Evolutionary conservation across 768 basidiomycete genomes (phyloP).

Genomic region (Aureoboletus auriporus): DNA sequence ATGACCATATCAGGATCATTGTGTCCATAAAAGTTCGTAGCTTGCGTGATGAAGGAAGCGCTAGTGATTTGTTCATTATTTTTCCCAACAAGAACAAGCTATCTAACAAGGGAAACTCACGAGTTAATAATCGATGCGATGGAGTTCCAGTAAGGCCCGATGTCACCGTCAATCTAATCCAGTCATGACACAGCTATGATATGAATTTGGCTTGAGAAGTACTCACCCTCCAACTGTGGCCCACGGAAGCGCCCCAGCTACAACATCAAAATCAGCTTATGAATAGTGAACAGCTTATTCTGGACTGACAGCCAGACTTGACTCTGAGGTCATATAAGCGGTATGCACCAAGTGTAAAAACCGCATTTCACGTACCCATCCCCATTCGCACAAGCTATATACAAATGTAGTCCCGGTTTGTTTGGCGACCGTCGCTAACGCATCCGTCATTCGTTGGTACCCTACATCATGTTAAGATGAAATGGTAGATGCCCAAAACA

Average conservation of each 20-base stretch:
- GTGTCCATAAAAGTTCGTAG: slow-evolving; percentile 59
- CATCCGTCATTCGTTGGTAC: slow-evolving; percentile 56
- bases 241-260: slow-evolving; percentile 34
- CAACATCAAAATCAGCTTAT: background rate
- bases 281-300: slow-evolving; percentile 17
- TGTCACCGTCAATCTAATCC: slow-evolving; percentile 14
- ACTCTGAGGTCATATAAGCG: slow-evolving; percentile 30
- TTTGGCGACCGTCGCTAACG: slow-evolving; percentile 44
- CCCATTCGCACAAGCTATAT: slow-evolving; percentile 67
- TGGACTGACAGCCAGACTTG: slow-evolving; percentile 60
- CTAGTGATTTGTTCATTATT: slow-evolving; percentile 27
- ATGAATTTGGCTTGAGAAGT: background rate
- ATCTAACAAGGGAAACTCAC: slow-evolving; percentile 28
- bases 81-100: background rate
- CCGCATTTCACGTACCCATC: slow-evolving; percentile 41
- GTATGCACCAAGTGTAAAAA: background rate
- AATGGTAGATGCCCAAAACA: background rate
- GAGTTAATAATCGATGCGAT: slow-evolving; percentile 51
- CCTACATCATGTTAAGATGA: slow-evolving; percentile 32
- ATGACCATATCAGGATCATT: slow-evolving; percentile 64
- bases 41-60: slow-evolving; percentile 60
- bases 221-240: slow-evolving; percentile 43
- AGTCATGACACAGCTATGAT: background rate
- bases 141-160: slow-evolving; percentile 45
- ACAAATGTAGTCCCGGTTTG: slow-evolving; percentile 49